A percentile compares a stretch with the other conserved stretches of the same genome.
Evolutionary conservation across 2,329 filamentous ascomycete genomes (phyloP).

Genomic region (Penicillium sp.): DNA sequence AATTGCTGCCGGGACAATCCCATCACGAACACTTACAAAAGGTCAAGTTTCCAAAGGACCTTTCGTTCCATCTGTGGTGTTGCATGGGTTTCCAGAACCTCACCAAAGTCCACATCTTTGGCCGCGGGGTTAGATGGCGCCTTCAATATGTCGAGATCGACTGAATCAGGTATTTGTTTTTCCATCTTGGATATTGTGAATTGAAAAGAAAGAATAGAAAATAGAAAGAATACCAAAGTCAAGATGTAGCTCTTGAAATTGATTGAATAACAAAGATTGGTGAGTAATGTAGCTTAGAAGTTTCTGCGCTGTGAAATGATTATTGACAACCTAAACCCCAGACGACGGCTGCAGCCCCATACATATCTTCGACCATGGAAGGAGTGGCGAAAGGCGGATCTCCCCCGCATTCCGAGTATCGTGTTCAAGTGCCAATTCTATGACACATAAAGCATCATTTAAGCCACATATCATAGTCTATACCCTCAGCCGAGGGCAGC

Average conservation of each 20-base stretch:
- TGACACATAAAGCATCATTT: not conserved
- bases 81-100: slow-evolving; percentile 24
- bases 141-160: slow-evolving; percentile 22
- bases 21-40: slow-evolving; percentile 23
- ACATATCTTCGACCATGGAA: not conserved
- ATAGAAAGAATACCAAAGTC: no score
- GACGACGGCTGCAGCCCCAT: not conserved
- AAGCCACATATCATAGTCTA: not conserved
- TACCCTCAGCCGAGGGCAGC: not conserved
- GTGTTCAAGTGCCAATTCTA: not conserved
- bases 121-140: slow-evolving; percentile 7
- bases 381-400: not conserved
- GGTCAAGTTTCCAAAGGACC: slow-evolving; percentile 29
- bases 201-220: not conserved
- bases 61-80: slow-evolving; percentile 26
- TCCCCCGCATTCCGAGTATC: not conserved
- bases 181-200: slow-evolving; percentile 17
- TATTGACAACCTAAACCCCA: not conserved
- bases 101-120: slow-evolving; percentile 29
- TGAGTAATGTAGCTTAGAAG: not conserved
- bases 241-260: not conserved
- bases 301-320: not conserved
- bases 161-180: slow-evolving; percentile 8
- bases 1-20: no score
- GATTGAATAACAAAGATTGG: not conserved